phyloP scores from a whole-genome alignment of 257 asterid genomes.

The Vinca minor region DNA sequence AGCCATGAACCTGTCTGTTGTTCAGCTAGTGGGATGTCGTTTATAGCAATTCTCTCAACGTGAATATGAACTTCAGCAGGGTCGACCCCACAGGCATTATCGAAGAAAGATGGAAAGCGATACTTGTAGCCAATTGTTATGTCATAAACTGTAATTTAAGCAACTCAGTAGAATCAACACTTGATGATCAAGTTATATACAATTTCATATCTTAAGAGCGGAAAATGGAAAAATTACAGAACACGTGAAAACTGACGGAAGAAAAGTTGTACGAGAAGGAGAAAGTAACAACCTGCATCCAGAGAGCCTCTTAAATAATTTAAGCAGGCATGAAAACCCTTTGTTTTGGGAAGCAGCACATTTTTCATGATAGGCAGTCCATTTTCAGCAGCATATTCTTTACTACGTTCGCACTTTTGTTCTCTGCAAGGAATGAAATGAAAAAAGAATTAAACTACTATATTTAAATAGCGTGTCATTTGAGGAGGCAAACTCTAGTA shows the following conservation, averaged over 20 bases:
- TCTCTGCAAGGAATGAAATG: conserved; percentile 44
- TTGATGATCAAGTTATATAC: no score
- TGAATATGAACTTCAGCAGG: conserved; percentile 90
- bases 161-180: not conserved
- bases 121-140: conserved; percentile 70
- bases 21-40: conserved; percentile 54
- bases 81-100: conserved; percentile 72
- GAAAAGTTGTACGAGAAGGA: not conserved
- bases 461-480: not conserved
- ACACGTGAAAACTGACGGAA: not conserved
- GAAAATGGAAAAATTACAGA: not conserved
- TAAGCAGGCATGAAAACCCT: conserved; percentile 71
- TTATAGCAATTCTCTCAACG: conserved; percentile 40
- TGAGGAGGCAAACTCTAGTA: not conserved
- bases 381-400: conserved; percentile 68
- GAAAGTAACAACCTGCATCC: conserved; percentile 65
- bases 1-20: conserved; percentile 52
- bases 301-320: conserved; percentile 55
- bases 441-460: conserved; percentile 13
- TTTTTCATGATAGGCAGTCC: conserved; percentile 70
- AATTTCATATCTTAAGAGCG: not conserved
- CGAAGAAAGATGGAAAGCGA: conserved; percentile 70
- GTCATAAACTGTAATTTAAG: conserved; percentile 62
- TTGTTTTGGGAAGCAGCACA: conserved; percentile 78
- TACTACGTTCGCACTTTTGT: conserved; percentile 67